Evolutionary conservation across 2,329 filamentous ascomycete species (phyloP).

Genomic region (Botrytis tulipae): DNA sequence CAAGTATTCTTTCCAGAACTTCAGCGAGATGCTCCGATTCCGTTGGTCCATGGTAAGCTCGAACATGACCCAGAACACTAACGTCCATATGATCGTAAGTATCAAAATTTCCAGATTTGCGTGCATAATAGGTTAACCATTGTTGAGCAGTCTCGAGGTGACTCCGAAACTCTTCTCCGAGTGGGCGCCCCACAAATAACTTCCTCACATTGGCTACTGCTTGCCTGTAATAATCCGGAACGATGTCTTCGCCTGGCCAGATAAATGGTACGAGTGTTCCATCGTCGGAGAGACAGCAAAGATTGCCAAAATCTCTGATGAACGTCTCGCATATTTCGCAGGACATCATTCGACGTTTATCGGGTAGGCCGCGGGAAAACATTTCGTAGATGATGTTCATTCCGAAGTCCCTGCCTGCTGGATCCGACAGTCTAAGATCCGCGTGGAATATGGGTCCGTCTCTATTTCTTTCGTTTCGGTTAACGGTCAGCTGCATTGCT

Average conservation of each 20-base stretch:
- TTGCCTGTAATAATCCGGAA: slow-evolving; percentile 10
- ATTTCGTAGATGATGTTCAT: slow-evolving; percentile 10
- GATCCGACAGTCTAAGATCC: neutral
- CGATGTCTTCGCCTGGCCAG: slow-evolving; percentile 11
- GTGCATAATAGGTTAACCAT: neutral
- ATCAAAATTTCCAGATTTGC: neutral
- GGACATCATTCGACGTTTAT: neutral
- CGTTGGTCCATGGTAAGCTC: neutral
- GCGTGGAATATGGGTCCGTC: slow-evolving; percentile 9
- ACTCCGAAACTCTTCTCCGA: neutral
- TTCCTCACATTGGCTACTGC: neutral
- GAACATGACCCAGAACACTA: neutral
- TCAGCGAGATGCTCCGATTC: neutral
- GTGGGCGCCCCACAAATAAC: slow-evolving; percentile 11
- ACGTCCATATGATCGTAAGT: slow-evolving; percentile 3
- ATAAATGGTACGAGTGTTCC: slow-evolving; percentile 7
- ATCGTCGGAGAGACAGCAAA: neutral
- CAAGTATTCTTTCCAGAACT: slow-evolving; percentile 7
- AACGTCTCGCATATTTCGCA: slow-evolving; percentile 16
- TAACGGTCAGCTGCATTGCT: neutral
- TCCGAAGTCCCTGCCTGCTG: neutral
- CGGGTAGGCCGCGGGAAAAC: slow-evolving; percentile 5
- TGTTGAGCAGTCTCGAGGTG: neutral
- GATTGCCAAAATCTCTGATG: slow-evolving; percentile 2
- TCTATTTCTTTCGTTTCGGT: neutral